Base-by-base conservation (phyloP, 371 early-diverging fungal species). In the Dipsacomyces acuminosporus region DNA sequence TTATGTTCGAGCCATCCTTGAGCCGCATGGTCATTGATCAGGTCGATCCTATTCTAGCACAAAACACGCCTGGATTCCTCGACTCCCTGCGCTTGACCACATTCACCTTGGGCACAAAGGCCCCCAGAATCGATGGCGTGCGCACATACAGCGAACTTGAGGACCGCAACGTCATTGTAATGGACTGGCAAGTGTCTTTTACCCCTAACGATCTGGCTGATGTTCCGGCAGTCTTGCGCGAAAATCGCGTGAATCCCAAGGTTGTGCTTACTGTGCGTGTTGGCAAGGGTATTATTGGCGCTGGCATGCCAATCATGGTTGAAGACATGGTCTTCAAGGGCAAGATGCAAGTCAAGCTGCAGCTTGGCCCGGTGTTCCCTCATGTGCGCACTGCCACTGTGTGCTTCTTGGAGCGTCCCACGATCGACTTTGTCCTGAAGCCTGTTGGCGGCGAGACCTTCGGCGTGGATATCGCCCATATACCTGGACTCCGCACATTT, bases 81-180 rank as follows among this genome's bases (percentile, higher is more conserved):
- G 94, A 93, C 58, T 88, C 90, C 17, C 78, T 98, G 35, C 77
- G 83, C 18, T 80, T 99, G 21, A 85, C 94, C 7, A 87, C 89
- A 18, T 95, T 99, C 69, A 99, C 98, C 2, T 79, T 99, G 55
- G 99, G 99, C 15, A 92, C 93, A 15, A 89, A 89, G 59, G 85
- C 98, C 13, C 96, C 98, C 21, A 80, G 90, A 2, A 82, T 99
- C 17, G 93, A 94, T 47, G 79, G 81, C 18, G 85, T 99, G 41
- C 82, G 84, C 57, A 82, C 87, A 0, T 91, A 83, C 56, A 80
- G 84, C 36, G 78, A 84, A 35, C 59, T 75, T 40, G 67, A 73
- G 59, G 82, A 85, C 44, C 84, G 85, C 26, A 91, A 97, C 72
- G 80, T 82, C 8, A 83, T 96, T 56, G 86, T 89, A 52, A 88